Evolutionary conservation across 805 yeast genomes (phyloP).

Genomic region (Ogataea polymorpha): DNA sequence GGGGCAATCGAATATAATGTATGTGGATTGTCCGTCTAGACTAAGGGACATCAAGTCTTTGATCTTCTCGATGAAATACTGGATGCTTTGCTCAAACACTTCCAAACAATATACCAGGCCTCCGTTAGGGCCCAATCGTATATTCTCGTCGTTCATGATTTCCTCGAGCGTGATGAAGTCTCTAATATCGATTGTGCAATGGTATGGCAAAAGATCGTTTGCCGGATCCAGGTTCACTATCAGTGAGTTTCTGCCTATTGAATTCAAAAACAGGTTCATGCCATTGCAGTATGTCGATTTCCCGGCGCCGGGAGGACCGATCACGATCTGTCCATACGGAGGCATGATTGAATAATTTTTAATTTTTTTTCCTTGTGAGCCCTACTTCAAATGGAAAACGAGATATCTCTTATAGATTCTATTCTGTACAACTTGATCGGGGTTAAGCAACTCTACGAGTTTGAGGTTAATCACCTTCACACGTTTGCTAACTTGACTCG

Average conservation of each 20-base stretch:
- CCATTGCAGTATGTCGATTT: conserved; percentile 95
- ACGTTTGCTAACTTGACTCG: conserved; percentile 14
- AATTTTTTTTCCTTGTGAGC: neutral
- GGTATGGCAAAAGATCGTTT: conserved; percentile 52
- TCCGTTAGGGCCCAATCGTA: conserved; percentile 68
- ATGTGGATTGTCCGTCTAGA: conserved; percentile 47
- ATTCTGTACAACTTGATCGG: conserved; percentile 25
- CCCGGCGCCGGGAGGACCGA: conserved; percentile 98
- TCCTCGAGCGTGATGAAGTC: conserved; percentile 57
- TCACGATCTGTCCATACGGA: conserved; percentile 81
- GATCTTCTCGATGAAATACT: conserved; percentile 55
- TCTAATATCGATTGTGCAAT: conserved; percentile 53
- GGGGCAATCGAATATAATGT: conserved; percentile 83
- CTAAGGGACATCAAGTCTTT: conserved; percentile 46
- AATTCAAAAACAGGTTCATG: conserved; percentile 85
- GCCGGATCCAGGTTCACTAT: conserved; percentile 89
- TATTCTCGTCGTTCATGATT: conserved; percentile 49
- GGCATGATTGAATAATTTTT: conserved; percentile 34
- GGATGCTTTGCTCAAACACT: conserved; percentile 51
- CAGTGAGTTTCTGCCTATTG: conserved; percentile 88
- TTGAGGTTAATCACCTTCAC: conserved; percentile 22
- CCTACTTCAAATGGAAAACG: conserved; percentile 21
- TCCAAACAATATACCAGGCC: conserved; percentile 89
- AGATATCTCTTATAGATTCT: conserved; percentile 26
- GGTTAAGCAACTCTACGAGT: conserved; percentile 26